These are phyloP conservation scores for Brassica hybrid DNA, from an alignment of 441 rosid genomes.

Conservation along the genomic window DNA sequence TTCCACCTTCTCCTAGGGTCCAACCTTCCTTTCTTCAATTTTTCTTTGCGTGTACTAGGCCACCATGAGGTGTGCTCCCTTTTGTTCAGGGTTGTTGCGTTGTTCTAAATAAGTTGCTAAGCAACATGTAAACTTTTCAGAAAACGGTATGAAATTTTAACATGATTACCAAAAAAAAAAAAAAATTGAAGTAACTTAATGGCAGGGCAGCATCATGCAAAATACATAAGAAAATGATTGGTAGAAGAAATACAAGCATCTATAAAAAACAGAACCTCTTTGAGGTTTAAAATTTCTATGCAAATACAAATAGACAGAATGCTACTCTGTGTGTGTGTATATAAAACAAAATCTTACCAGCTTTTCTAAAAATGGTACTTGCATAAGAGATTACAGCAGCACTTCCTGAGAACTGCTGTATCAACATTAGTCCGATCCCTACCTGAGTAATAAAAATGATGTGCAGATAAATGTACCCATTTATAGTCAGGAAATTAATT, in stretches of 20 bases:
- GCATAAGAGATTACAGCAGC: slow-evolving; percentile 55
- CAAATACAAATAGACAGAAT: not conserved
- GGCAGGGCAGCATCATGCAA: not conserved
- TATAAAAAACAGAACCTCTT: not conserved
- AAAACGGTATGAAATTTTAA: too few relatives aligned
- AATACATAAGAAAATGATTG: not conserved
- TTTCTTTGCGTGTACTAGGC: too few relatives aligned
- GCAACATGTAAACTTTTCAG: too few relatives aligned
- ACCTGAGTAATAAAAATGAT: slow-evolving; percentile 43
- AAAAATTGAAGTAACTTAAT: not conserved
- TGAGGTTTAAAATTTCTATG: not conserved
- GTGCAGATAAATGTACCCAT: not conserved
- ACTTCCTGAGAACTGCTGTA: slow-evolving; percentile 56
- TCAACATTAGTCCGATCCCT: slow-evolving; percentile 61
- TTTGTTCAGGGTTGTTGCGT: too few relatives aligned
- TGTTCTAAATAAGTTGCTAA: too few relatives aligned
- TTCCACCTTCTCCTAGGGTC: too few relatives aligned
- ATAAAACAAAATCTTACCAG: slow-evolving; percentile 39
- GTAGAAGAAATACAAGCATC: not conserved
- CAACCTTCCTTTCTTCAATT: too few relatives aligned
- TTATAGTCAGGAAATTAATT: not conserved
- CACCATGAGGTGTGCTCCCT: too few relatives aligned
- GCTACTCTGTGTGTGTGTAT: not conserved
- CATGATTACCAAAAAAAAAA: too few relatives aligned
- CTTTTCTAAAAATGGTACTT: slow-evolving; percentile 49